These are phyloP conservation scores for Candida tropicalis DNA, from an alignment of 1,139 yeast species.

Conservation along the genomic window DNA sequence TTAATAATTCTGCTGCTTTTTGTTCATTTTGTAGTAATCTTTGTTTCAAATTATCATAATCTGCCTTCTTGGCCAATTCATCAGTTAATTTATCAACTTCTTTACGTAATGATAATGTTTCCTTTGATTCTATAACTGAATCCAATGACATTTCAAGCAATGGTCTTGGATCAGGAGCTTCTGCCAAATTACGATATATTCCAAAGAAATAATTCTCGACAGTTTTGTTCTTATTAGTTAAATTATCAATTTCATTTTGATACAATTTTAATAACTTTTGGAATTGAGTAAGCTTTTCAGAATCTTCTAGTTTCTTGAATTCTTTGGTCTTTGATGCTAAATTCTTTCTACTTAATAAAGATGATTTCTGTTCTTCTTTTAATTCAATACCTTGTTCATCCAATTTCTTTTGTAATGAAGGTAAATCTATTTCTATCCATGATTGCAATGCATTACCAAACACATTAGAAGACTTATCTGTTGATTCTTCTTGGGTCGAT, in stretches of 20 bases:
- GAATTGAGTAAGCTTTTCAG: slow-evolving; percentile 64
- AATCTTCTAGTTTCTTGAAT: slow-evolving; percentile 71
- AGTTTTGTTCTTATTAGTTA: slow-evolving; percentile 75
- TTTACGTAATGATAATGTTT: slow-evolving; percentile 51
- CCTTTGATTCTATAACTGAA: slow-evolving; percentile 61
- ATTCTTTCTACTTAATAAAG: slow-evolving; percentile 69
- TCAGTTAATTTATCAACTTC: slow-evolving; percentile 63
- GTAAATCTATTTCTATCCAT: slow-evolving; percentile 77
- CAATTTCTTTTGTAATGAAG: slow-evolving; percentile 65
- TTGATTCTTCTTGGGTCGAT: slow-evolving; percentile 1
- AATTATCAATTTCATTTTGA: slow-evolving; percentile 82
- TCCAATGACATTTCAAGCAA: slow-evolving; percentile 72
- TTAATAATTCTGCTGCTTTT: slow-evolving; percentile 54
- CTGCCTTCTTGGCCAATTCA: slow-evolving; percentile 67
- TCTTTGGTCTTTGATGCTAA: slow-evolving; percentile 82
- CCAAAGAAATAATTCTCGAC: slow-evolving; percentile 76
- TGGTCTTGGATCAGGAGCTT: slow-evolving; percentile 93
- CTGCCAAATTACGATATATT: slow-evolving; percentile 74
- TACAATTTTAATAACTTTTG: slow-evolving; percentile 75
- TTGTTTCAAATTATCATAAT: slow-evolving; percentile 74
- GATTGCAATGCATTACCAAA: slow-evolving; percentile 60
- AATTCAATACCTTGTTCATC: slow-evolving; percentile 78
- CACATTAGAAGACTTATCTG: slow-evolving; percentile 21
- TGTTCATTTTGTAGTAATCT: slow-evolving; percentile 62
- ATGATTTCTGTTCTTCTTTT: slow-evolving; percentile 67